Evolutionary conservation across 2,329 filamentous ascomycete species (phyloP).

Genomic region (Ophiobolus disseminans): DNA sequence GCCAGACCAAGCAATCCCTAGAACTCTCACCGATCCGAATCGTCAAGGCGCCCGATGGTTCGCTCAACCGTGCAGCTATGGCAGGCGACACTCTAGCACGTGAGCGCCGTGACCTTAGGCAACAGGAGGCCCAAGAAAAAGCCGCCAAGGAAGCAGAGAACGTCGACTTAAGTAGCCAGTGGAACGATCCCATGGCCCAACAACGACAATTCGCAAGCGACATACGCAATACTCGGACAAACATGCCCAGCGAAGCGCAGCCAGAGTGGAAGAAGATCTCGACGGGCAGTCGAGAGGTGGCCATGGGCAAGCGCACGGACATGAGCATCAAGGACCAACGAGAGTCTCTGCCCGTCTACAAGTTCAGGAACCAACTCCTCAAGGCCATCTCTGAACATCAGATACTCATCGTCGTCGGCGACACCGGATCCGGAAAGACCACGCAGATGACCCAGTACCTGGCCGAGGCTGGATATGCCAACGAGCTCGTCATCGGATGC

Average conservation of each 20-base stretch:
- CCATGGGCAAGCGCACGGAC: constrained; percentile 83
- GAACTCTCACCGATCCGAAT: constrained; percentile 95
- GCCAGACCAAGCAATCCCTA: constrained; percentile 94
- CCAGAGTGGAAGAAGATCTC: constrained; percentile 94
- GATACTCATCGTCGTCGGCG: constrained; percentile 92
- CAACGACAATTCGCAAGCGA: constrained; percentile 90
- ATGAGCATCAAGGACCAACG: constrained; percentile 96
- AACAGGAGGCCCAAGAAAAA: constrained; percentile 84
- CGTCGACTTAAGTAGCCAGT: constrained; percentile 86
- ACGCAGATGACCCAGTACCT: constrained; percentile 96
- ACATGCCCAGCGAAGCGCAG: constrained; percentile 69
- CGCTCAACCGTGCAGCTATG: constrained; percentile 95
- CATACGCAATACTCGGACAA: constrained; percentile 69
- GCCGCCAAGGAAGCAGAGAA: constrained; percentile 75
- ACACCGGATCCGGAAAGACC: constrained; percentile 96
- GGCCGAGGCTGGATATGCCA: constrained; percentile 88
- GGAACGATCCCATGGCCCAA: constrained; percentile 97
- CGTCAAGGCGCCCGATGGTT: constrained; percentile 97
- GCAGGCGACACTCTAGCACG: constrained; percentile 86
- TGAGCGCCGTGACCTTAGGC: constrained; percentile 85
- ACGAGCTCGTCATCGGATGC: constrained; percentile 89
- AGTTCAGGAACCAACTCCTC: constrained; percentile 85
- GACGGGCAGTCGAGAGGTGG: constrained; percentile 78
- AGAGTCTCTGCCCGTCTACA: constrained; percentile 86
- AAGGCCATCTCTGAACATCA: constrained; percentile 88